Percentiles rank a stretch among this genome's conserved stretches.
These are phyloP conservation scores for Schizosaccharomyces cryophilus DNA, from an alignment of 805 yeast species.

Conservation along the genomic window DNA sequence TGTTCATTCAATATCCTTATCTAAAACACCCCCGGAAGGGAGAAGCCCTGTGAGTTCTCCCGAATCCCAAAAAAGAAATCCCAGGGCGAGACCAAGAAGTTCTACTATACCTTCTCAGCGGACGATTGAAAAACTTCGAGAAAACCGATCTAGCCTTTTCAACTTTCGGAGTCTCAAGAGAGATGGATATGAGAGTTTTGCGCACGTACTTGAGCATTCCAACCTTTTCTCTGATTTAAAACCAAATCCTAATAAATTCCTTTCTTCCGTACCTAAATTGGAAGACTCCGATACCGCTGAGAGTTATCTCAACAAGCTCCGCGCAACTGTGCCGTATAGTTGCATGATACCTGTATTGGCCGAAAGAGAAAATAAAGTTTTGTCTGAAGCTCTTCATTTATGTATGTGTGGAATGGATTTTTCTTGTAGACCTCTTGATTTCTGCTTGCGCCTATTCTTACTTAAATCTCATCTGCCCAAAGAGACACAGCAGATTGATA, in stretches of 20 bases:
- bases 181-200: neutral
- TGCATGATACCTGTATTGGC: conserved; percentile 14
- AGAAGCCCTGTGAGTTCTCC: too few relatives aligned
- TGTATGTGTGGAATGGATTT: conserved; percentile 24
- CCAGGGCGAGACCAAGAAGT: neutral
- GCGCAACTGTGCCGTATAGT: conserved; percentile 7
- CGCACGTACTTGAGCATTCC: neutral
- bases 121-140: neutral
- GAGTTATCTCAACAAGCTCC: conserved; percentile 15
- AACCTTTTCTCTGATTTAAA: neutral
- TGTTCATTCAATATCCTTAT: too few relatives aligned
- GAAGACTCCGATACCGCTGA: conserved; percentile 14
- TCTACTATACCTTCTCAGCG: neutral
- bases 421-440: conserved; percentile 32
- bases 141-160: neutral
- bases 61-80: neutral
- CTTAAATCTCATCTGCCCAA: conserved; percentile 36
- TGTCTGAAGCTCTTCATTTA: conserved; percentile 12
- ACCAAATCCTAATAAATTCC: neutral
- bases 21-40: too few relatives aligned
- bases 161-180: neutral
- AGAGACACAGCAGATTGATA: conserved; percentile 56
- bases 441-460: conserved; percentile 36
- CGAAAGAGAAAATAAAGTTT: conserved; percentile 12
- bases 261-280: neutral